Percentiles rank a stretch among this genome's conserved stretches.
Conservation (phyloP, 768 basidiomycete species). For the Lepiota brunneoincarnata region DNA sequence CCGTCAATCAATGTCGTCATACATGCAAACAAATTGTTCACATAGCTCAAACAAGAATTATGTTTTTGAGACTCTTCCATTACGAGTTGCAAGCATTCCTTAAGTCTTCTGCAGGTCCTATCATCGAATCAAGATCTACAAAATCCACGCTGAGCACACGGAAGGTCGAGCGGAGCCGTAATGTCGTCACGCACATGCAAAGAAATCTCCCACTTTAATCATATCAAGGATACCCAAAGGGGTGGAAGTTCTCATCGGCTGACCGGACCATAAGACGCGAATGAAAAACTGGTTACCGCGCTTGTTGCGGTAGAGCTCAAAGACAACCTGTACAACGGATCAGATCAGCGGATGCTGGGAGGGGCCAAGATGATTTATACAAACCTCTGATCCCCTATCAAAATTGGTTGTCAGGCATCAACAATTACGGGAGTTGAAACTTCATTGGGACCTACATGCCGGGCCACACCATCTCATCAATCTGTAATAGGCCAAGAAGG, state of each 20-base stretch:
- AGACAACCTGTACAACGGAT: conserved; percentile 29
- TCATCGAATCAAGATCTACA: conserved; percentile 38
- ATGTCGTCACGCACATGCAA: conserved; percentile 33
- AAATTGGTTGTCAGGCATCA: background rate
- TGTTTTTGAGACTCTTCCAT: background rate
- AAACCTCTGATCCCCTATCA: conserved; percentile 43
- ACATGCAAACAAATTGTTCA: too few species aligned
- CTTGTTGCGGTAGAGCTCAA: conserved; percentile 40
- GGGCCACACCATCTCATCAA: conserved; percentile 52
- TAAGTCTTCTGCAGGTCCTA: conserved; percentile 33
- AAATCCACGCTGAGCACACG: background rate
- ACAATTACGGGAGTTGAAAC: background rate
- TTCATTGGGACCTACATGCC: conserved; percentile 36
- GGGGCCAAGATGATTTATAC: background rate
- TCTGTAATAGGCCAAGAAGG: conserved; percentile 47
- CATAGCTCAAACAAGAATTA: too few species aligned
- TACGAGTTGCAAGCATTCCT: conserved; percentile 13
- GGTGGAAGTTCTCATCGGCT: conserved; percentile 46
- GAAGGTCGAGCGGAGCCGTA: background rate
- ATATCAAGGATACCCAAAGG: conserved; percentile 44
- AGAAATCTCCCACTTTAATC: conserved; percentile 40
- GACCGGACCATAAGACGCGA: conserved; percentile 51
- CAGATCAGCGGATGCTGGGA: background rate
- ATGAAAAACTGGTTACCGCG: conserved; percentile 26
- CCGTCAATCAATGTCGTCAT: too few species aligned